Evolutionary conservation across 305 asterid species (phyloP).

Genomic region (Striga hermonthica): DNA sequence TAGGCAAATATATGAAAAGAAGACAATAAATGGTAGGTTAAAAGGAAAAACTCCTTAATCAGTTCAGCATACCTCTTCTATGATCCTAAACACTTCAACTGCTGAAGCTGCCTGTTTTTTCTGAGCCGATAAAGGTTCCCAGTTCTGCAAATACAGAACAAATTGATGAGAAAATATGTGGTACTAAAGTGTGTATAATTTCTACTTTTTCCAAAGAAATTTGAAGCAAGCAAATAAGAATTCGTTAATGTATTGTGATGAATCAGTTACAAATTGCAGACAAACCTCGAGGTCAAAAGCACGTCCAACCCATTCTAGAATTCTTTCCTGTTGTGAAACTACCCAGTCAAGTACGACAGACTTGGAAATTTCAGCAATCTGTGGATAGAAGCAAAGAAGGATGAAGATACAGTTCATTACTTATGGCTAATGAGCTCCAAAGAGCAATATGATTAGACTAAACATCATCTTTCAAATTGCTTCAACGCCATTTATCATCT

Average conservation of each 20-base stretch:
- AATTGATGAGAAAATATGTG: slow-evolving; percentile 15
- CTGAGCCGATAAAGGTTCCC: slow-evolving; percentile 91
- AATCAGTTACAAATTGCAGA: slow-evolving; percentile 26
- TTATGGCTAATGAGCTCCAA: slow-evolving; percentile 18
- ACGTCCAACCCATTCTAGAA: slow-evolving; percentile 96
- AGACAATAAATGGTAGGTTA: slow-evolving; percentile 13
- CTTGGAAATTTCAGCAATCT: slow-evolving; percentile 80
- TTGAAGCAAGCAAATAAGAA: slow-evolving; percentile 27
- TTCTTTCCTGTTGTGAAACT: slow-evolving; percentile 76
- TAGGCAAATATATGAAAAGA: slow-evolving; percentile 20
- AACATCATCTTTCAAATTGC: slow-evolving; percentile 21
- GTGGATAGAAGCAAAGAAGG: slow-evolving; percentile 29
- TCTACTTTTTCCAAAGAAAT: slow-evolving; percentile 13
- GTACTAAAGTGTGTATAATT: slow-evolving; percentile 12
- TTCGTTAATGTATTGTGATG: slow-evolving; percentile 7
- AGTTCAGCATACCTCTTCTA: slow-evolving; percentile 72
- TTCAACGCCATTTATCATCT: slow-evolving; percentile 23
- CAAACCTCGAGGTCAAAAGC: slow-evolving; percentile 93
- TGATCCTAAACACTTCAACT: slow-evolving; percentile 94
- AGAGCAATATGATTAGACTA: slow-evolving; percentile 16
- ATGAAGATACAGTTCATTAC: slow-evolving; percentile 32
- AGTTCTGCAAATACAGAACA: slow-evolving; percentile 50
- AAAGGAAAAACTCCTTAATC: slow-evolving; percentile 24
- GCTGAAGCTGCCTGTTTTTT: slow-evolving; percentile 94
- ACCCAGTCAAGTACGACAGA: slow-evolving; percentile 95